Base-by-base conservation (phyloP, 345 rosid genomes). In the Laguncularia racemosa region DNA sequence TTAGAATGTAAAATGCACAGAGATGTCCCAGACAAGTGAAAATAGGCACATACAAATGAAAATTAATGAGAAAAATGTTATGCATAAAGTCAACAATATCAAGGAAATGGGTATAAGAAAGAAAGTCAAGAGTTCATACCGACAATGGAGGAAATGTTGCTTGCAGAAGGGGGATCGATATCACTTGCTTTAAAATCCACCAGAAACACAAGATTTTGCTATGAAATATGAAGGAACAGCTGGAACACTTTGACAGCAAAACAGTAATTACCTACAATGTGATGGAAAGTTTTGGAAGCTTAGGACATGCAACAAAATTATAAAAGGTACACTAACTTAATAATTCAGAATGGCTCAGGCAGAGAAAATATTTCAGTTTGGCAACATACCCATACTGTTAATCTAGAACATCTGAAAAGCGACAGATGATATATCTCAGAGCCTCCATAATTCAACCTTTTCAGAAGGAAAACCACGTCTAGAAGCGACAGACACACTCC, bases 311-410 rank as follows among this genome's bases (percentile, higher is more conserved):
- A 55, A 44, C 20, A 44, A 38, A 46, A 44, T 28, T 33, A 33
- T 7, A 33, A n/a, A 33, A 33, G 40, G 40, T 33, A 33, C 1
- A 9, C 6, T 5, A 33, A 33, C 40, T 33, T 10, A 33, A 33
- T 2, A 33, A 33, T 33, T 33, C 40, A 33, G 7, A 33, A 33
- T 6, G 40, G 40, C 40, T 33, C 9, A 1, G 16, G 53, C n/a
- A 26, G 53, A 33, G 16, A 50, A 47, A 21, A 61, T 14, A 38
- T 2, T 43, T 52, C 46, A 56, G n/a, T 52, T 55, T 28, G 10
- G 56, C 58, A 64, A 53, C 87, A 80, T 74, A 91, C 97, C 93
- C 96, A 87, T 18, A 81, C 73, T 46, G 74, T 58, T 56, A 81
- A 68, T 57, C 69, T 73, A 48, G 88, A 83, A 63, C 76, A 60